Evolutionary conservation across 1,139 yeast genomes (phyloP), one percentile per base, ranked within the genome.

Genomic region (Suhomyces taliae): DNA sequence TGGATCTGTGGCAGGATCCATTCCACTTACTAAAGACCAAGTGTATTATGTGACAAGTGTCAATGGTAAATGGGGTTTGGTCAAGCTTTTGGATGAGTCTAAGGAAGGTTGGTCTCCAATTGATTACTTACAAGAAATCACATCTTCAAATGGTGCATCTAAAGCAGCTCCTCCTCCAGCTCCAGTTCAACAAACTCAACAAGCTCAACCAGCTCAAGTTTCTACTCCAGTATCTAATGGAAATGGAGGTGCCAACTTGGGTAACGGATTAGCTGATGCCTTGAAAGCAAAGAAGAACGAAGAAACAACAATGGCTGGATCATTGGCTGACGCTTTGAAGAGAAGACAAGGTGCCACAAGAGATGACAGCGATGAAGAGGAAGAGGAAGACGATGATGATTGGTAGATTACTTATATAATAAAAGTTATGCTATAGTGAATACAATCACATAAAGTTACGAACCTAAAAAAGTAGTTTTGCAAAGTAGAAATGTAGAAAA

Each of bases 61-160:
- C 53, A 89, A 89, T 59, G 98, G 97, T 3, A 69, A 72, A 52
- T 91, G 98, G 98, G 91, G 96, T 54, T 74, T 93, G 51, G 97
- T 90, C 6, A 88, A 87, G 64, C 75, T 82, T 19, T 66, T 85
- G 51, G 91, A 87, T 58, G 93, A 87, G 40, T 63, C 85, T 2
- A 80, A 74, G 47, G 96, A 91, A 66, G 99, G 99, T 4, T 95
- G 99, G 99, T 93, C 95, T 9, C 99, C 99, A 10, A 86, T 95
- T 32, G 88, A 95, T 19, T 95, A 91, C 63, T 82, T 93, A 59
- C 84, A 82, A 46, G 87, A 85, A 58, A 80, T 80, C 64, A 78
- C 65, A 11, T 55, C 60, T 35, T 53, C 59, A 10, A 52, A 58
- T 32, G 64, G 62, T 1, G 54, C 52, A 6, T 44, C 53, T 8